Evolutionary conservation across 1,139 yeast species (phyloP).

Genomic region (Debaryomyces fabryi): DNA sequence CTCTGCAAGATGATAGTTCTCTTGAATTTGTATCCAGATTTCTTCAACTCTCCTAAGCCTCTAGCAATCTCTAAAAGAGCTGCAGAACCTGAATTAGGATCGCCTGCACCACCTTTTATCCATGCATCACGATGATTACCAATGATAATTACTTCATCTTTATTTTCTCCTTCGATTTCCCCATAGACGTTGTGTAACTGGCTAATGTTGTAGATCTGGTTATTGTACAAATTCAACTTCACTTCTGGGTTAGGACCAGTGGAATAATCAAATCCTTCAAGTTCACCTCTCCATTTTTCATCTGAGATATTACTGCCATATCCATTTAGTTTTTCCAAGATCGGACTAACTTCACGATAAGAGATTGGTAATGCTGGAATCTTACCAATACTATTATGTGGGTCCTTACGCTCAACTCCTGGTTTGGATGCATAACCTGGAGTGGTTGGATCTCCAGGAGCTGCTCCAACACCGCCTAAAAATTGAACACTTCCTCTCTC

Average conservation of each 20-base stretch:
- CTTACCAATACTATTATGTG: slow-evolving; percentile 41
- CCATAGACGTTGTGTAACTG: slow-evolving; percentile 50
- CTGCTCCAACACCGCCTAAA: slow-evolving; percentile 56
- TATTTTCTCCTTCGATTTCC: slow-evolving; percentile 43
- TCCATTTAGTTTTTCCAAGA: slow-evolving; percentile 45
- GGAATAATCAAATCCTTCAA: slow-evolving; percentile 43
- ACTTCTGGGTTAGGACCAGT: slow-evolving; percentile 52
- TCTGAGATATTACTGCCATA: slow-evolving; percentile 37
- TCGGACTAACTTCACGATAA: slow-evolving; percentile 50
- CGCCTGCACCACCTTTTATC: slow-evolving; percentile 59
- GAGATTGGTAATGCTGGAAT: slow-evolving; percentile 54
- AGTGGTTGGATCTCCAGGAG: slow-evolving; percentile 90
- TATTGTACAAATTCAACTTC: slow-evolving; percentile 43
- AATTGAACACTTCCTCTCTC: slow-evolving; percentile 87
- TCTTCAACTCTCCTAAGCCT: slow-evolving; percentile 49
- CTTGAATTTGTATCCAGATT: slow-evolving; percentile 43
- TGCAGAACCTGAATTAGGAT: slow-evolving; percentile 51
- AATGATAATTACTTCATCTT: slow-evolving; percentile 44
- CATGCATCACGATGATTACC: slow-evolving; percentile 56
- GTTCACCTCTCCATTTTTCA: slow-evolving; percentile 42
- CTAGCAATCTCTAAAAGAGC: slow-evolving; percentile 47
- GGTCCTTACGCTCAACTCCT: slow-evolving; percentile 48
- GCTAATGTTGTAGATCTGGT: slow-evolving; percentile 46
- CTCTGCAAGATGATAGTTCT: slow-evolving; percentile 44
- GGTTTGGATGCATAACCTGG: slow-evolving; percentile 78